These are phyloP conservation scores for Nadsonia starkeyi-henricii DNA, from an alignment of 1,139 yeast species.

Conservation along the genomic window DNA sequence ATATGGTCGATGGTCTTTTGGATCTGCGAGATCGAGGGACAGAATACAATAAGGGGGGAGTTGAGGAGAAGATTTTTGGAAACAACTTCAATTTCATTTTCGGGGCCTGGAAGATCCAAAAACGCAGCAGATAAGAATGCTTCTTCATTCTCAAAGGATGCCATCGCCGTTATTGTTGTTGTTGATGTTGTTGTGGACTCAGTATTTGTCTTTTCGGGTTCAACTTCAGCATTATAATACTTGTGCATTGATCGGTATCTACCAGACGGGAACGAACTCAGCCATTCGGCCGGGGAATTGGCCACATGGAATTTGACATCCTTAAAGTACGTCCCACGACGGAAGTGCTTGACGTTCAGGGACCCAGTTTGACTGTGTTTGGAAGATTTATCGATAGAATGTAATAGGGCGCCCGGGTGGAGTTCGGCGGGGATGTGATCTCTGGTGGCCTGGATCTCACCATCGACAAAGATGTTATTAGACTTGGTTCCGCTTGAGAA, in stretches of 20 bases:
- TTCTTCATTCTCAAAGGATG: slow-evolving; percentile 8
- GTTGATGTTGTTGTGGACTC: too few species aligned
- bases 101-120: slow-evolving; percentile 32
- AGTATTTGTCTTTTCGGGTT: slow-evolving; percentile 6
- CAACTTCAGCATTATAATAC: neutral
- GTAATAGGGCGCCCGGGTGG: slow-evolving; percentile 30
- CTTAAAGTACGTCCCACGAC: slow-evolving; percentile 28
- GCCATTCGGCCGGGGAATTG: slow-evolving; percentile 30
- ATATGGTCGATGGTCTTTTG: slow-evolving; percentile 22
- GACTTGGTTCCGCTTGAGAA: slow-evolving; percentile 15
- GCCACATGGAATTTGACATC: slow-evolving; percentile 32
- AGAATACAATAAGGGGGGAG: slow-evolving; percentile 30
- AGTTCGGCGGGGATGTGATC: slow-evolving; percentile 6
- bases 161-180: too few species aligned
- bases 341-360: slow-evolving; percentile 25
- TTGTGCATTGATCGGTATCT: neutral
- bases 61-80: slow-evolving; percentile 25
- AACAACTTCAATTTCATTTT: slow-evolving; percentile 21
- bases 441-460: slow-evolving; percentile 8
- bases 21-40: slow-evolving; percentile 35
- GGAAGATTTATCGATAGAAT: slow-evolving; percentile 29
- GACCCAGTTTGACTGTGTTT: slow-evolving; percentile 28
- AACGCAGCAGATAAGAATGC: slow-evolving; percentile 23
- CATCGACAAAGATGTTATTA: slow-evolving; percentile 12
- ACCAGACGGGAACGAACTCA: slow-evolving; percentile 9